These are phyloP conservation scores for Curvularia lunata DNA, from an alignment of 2,329 filamentous ascomycete genomes.

Conservation along the genomic window DNA sequence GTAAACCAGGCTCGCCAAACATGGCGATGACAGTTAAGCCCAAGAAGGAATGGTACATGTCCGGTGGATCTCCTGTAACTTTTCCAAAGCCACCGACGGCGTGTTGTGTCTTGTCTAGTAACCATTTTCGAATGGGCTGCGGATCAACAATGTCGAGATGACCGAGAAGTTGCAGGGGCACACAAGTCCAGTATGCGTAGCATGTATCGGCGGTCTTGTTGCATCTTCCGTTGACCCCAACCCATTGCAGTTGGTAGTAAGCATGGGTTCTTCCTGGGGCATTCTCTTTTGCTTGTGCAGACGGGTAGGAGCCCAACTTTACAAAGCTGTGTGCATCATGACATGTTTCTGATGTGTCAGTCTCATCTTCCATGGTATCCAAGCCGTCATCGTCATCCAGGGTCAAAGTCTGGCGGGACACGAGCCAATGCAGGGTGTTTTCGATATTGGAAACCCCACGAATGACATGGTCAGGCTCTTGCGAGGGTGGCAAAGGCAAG, in stretches of 20 bases:
- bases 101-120: constrained; percentile 87
- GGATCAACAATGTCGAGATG: constrained; percentile 64
- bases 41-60: constrained; percentile 88
- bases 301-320: constrained; percentile 39
- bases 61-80: constrained; percentile 57
- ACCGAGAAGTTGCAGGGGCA: constrained; percentile 56
- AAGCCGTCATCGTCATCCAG: constrained; percentile 52
- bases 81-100: constrained; percentile 64
- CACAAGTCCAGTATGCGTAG: constrained; percentile 91
- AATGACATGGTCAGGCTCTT: constrained; percentile 33
- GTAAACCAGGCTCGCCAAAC: constrained; percentile 72
- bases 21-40: constrained; percentile 81
- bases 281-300: constrained; percentile 34
- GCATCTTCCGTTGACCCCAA: constrained; percentile 86
- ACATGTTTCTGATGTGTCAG: constrained; percentile 49
- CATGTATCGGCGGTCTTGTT: constrained; percentile 96
- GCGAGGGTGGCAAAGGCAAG: constrained; percentile 49
- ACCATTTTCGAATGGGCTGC: constrained; percentile 71
- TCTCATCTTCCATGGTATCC: constrained; percentile 48
- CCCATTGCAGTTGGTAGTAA: constrained; percentile 62
- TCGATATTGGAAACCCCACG: constrained; percentile 49
- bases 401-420: constrained; percentile 54
- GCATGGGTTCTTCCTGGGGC: constrained; percentile 63
- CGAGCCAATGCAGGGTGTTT: constrained; percentile 55
- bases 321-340: constrained; percentile 51